A percentile compares a stretch with the other conserved stretches of the same genome.
Conservation (phyloP, 1,284 basidiomycete genomes). For the Boletus coffeatus region DNA sequence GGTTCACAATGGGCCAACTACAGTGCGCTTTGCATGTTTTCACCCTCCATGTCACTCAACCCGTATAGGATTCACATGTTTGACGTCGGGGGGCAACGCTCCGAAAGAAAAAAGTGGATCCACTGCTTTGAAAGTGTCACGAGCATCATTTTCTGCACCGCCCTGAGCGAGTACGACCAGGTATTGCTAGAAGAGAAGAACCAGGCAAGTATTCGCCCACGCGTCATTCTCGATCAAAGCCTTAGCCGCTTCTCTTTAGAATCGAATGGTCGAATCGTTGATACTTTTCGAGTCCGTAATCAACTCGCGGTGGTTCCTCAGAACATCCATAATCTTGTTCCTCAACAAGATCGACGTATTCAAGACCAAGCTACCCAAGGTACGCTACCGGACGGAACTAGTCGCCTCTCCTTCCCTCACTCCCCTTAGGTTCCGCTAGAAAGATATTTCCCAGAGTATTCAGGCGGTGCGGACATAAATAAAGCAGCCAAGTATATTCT, state of each 20-base stretch:
- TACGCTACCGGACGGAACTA: conserved; percentile 15
- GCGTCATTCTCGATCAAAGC: conserved; percentile 15
- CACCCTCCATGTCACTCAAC: conserved; percentile 28
- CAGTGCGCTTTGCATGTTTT: conserved; percentile 56
- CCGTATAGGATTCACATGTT: conserved; percentile 83
- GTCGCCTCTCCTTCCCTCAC: conserved; percentile 2
- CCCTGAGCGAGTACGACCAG: conserved; percentile 93
- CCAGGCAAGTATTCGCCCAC: conserved; percentile 48
- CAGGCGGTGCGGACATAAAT: conserved; percentile 90
- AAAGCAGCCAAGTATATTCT: conserved; percentile 98
- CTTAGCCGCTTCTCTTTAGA: conserved; percentile 42
- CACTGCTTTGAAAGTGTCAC: conserved; percentile 95
- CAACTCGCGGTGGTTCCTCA: conserved; percentile 96
- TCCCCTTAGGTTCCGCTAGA: conserved; percentile 69
- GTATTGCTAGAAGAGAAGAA: conserved; percentile 76
- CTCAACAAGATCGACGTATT: conserved; percentile 97
- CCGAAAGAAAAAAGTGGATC: conserved; percentile 94
- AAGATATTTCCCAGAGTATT: conserved; percentile 92
- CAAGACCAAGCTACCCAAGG: conserved; percentile 88
- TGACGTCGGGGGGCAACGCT: conserved; percentile 90
- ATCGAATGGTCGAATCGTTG: conserved; percentile 93
- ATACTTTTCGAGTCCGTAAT: conserved; percentile 94
- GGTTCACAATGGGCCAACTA: conserved; percentile 64
- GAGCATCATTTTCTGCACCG: conserved; percentile 93
- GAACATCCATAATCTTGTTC: conserved; percentile 91